Conservation (phyloP, 495 filamentous ascomycete genomes). For the Penicillium argentinense region DNA sequence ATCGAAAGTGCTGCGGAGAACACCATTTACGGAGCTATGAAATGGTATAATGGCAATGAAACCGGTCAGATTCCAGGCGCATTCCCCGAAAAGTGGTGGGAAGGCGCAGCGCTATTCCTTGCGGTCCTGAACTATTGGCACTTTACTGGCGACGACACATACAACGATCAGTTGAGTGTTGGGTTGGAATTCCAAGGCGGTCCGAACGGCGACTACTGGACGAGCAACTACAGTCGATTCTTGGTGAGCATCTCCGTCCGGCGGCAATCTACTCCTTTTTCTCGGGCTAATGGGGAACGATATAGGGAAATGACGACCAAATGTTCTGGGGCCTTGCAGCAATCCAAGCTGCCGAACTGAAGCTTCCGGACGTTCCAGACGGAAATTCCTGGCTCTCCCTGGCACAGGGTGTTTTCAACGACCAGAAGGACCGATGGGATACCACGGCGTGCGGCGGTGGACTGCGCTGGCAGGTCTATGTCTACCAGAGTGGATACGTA, state of each 20-base stretch:
- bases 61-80: slow-evolving; percentile 20
- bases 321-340: slow-evolving; percentile 73
- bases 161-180: slow-evolving; percentile 60
- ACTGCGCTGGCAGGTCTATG: slow-evolving; percentile 75
- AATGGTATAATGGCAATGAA: slow-evolving; percentile 20
- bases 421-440: slow-evolving; percentile 61
- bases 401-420: slow-evolving; percentile 55
- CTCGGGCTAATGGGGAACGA: background rate
- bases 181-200: slow-evolving; percentile 65
- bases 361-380: slow-evolving; percentile 59
- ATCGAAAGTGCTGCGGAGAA: slow-evolving; percentile 15
- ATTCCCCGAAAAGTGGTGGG: slow-evolving; percentile 56
- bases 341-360: slow-evolving; percentile 66
- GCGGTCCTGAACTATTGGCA: slow-evolving; percentile 72
- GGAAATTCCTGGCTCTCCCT: slow-evolving; percentile 60
- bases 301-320: slow-evolving; percentile 64
- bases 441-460: slow-evolving; percentile 67
- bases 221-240: slow-evolving; percentile 37
- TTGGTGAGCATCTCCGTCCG: slow-evolving; percentile 33
- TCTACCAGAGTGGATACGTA: slow-evolving; percentile 69
- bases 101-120: slow-evolving; percentile 66
- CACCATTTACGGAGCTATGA: slow-evolving; percentile 17
- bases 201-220: slow-evolving; percentile 58
- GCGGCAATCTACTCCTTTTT: no score
- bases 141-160: slow-evolving; percentile 63